Evolutionary conservation across 768 basidiomycete species (phyloP).

Genomic region (Pulveroboletus frians): DNA sequence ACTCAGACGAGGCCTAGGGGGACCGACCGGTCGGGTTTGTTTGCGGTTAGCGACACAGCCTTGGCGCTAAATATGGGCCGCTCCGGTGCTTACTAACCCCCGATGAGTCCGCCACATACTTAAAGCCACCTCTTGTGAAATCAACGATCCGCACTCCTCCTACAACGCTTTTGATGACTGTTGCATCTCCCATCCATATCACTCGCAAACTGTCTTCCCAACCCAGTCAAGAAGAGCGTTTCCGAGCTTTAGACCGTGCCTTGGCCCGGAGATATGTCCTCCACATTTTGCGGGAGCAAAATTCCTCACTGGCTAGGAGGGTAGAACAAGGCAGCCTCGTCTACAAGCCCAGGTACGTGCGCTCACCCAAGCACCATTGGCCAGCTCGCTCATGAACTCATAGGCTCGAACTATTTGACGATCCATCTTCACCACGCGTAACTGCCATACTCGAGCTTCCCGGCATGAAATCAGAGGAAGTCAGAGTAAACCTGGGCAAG

Average conservation of each 20-base stretch:
- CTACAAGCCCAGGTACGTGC: constrained; percentile 29
- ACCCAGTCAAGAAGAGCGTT: constrained; percentile 21
- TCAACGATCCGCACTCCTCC: not conserved
- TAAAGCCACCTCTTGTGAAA: not conserved
- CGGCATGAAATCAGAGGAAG: constrained; percentile 33
- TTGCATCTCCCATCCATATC: constrained; percentile 11
- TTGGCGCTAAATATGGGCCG: no score
- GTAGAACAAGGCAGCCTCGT: constrained; percentile 26
- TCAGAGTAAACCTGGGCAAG: constrained; percentile 32
- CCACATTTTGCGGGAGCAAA: constrained; percentile 21
- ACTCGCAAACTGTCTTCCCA: constrained; percentile 26
- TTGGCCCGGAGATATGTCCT: constrained; percentile 29
- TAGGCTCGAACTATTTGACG: constrained; percentile 39
- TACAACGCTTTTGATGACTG: constrained; percentile 21
- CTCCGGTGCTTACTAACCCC: no score
- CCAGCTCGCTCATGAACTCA: constrained; percentile 11
- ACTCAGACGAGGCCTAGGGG: no score
- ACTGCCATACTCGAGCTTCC: constrained; percentile 38
- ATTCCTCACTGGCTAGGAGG: constrained; percentile 15
- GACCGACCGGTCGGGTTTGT: no score
- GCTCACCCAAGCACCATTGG: constrained; percentile 1
- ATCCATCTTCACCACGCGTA: constrained; percentile 28
- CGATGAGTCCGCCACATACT: not conserved
- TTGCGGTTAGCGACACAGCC: no score
- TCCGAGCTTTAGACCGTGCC: constrained; percentile 29